A percentile compares a stretch with the other conserved stretches of the same genome.
Evolutionary conservation across 371 early-diverging fungal genomes (phyloP).

Genomic region (Chytridium lagenaria): DNA sequence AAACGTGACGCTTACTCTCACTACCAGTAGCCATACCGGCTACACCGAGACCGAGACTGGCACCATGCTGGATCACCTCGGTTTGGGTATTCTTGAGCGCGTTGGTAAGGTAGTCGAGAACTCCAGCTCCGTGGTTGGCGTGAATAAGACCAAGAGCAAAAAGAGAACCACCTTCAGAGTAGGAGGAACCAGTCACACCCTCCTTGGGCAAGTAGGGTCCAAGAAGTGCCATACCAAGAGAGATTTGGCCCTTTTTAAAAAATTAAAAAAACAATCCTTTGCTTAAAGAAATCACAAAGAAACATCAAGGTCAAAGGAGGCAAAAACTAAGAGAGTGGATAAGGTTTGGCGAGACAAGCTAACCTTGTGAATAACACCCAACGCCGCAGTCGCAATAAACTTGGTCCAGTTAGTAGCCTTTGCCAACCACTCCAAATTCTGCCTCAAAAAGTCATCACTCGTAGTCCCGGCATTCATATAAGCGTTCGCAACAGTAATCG

Average conservation of each 20-base stretch:
- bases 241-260: conserved; percentile 77
- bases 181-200: conserved; percentile 81
- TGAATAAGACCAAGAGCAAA: conserved; percentile 98
- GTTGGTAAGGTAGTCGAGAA: conserved; percentile 81
- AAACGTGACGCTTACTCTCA: conserved; percentile 59
- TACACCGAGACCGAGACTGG: conserved; percentile 95
- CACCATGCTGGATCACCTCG: conserved; percentile 97
- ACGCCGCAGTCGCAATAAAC: conserved; percentile 97
- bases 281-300: too few species aligned
- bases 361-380: conserved; percentile 98
- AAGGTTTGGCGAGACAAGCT: conserved; percentile 30
- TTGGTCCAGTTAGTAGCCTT: conserved; percentile 99
- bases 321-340: too few species aligned
- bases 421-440: conserved; percentile 97
- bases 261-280: conserved; percentile 15
- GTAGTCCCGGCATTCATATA: conserved; percentile 99
- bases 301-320: too few species aligned
- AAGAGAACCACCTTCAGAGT: conserved; percentile 97
- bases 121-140: conserved; percentile 84
- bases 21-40: conserved; percentile 95
- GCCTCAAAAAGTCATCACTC: conserved; percentile 96
- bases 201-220: conserved; percentile 95
- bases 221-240: conserved; percentile 82
- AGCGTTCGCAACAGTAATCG: conserved; percentile 97
- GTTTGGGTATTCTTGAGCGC: conserved; percentile 80